Percentiles rank a stretch among this genome's conserved stretches.
phyloP scores from a whole-genome alignment of 2,329 filamentous ascomycete genomes.

The Calonectria pseudoreteaudii region DNA sequence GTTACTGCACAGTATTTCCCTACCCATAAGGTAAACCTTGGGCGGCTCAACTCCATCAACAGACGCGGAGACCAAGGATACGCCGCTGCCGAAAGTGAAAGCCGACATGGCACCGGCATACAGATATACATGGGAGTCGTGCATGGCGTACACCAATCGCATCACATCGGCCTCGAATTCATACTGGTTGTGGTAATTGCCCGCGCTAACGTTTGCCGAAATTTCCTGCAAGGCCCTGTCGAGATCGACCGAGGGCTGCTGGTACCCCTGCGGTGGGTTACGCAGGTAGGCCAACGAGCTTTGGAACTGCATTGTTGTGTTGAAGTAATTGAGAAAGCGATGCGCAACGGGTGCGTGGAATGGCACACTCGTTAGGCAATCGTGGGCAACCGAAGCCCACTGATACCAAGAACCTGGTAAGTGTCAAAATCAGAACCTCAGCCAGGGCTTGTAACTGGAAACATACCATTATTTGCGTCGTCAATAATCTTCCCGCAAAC shows the following conservation, averaged over 20 bases:
- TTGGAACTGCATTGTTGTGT: background rate
- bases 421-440: background rate
- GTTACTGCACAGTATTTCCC: background rate
- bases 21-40: background rate
- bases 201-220: background rate
- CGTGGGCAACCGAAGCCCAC: background rate
- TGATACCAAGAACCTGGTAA: background rate
- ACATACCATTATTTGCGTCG: background rate
- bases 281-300: background rate
- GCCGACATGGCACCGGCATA: background rate
- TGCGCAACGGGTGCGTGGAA: background rate
- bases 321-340: background rate
- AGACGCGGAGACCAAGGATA: background rate
- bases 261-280: background rate
- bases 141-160: background rate
- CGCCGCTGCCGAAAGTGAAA: background rate
- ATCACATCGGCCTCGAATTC: background rate
- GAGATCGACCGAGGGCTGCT: background rate
- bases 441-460: accelerated
- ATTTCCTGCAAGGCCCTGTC: background rate
- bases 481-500: background rate
- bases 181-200: background rate
- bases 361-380: background rate
- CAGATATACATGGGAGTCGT: background rate
- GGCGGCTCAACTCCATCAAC: background rate